phyloP scores from a whole-genome alignment of 2,329 filamentous ascomycete species.

The Ceratocystis colombiana region DNA sequence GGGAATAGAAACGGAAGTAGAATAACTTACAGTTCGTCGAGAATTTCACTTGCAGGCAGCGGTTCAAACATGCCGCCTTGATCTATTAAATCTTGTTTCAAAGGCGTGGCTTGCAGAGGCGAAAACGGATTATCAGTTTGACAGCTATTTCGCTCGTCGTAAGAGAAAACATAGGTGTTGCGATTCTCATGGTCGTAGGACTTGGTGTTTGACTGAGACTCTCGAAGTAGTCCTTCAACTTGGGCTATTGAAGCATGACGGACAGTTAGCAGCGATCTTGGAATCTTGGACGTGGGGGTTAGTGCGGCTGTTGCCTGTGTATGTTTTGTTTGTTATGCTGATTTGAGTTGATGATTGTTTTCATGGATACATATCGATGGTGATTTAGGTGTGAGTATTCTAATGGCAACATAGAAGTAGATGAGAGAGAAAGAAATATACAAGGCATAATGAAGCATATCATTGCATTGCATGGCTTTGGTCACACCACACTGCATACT shows the following conservation, averaged over 20 bases:
- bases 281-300: background rate
- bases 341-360: background rate
- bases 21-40: slow-evolving; percentile 64
- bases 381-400: too few relatives aligned
- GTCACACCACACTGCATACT: background rate
- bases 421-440: background rate
- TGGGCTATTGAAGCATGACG: slow-evolving; percentile 45
- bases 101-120: background rate
- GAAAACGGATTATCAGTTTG: background rate
- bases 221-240: slow-evolving; percentile 69
- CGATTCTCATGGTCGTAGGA: slow-evolving; percentile 28
- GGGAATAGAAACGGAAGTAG: background rate
- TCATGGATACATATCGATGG: too few relatives aligned
- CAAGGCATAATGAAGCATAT: background rate
- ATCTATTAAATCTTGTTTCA: slow-evolving; percentile 48
- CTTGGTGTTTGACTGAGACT: slow-evolving; percentile 39
- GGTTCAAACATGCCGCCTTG: slow-evolving; percentile 76
- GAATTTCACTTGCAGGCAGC: slow-evolving; percentile 64
- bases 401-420: background rate
- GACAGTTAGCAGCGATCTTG: background rate
- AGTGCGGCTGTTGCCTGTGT: background rate
- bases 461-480: background rate
- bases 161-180: background rate
- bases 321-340: background rate
- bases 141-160: background rate